Conservation (phyloP, 441 rosid genomes). For the Erodium moschatum region DNA sequence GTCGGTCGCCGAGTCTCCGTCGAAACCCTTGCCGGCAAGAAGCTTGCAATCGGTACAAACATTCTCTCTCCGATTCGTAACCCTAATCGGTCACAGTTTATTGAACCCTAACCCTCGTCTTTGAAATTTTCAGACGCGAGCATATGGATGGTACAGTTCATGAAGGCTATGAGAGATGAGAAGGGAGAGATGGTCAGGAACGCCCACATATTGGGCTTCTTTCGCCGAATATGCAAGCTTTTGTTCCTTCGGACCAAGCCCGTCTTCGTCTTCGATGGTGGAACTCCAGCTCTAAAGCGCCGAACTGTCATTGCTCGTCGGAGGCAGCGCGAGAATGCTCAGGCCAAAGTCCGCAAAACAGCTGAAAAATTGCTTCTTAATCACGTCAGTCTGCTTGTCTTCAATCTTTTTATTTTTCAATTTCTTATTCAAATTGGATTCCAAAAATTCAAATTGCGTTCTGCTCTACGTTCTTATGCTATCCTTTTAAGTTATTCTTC, state of each 20-base stretch:
- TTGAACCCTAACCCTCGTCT: background rate
- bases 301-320: slow-evolving; percentile 89
- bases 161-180: slow-evolving; percentile 97
- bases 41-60: slow-evolving; percentile 64
- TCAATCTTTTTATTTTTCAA: slow-evolving; percentile 1
- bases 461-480: background rate
- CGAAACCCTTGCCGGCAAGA: slow-evolving; percentile 78
- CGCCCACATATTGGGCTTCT: slow-evolving; percentile 87
- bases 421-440: background rate
- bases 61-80: slow-evolving; percentile 18
- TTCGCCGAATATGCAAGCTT: slow-evolving; percentile 82
- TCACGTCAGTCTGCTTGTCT: slow-evolving; percentile 38
- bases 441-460: background rate
- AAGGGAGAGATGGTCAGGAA: slow-evolving; percentile 87
- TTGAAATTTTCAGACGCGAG: slow-evolving; percentile 55
- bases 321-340: slow-evolving; percentile 86
- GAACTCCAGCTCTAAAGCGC: slow-evolving; percentile 82
- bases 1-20: slow-evolving; percentile 96
- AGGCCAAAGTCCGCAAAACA: slow-evolving; percentile 77
- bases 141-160: slow-evolving; percentile 93
- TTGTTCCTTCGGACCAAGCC: slow-evolving; percentile 74
- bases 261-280: slow-evolving; percentile 90
- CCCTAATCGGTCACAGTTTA: slow-evolving; percentile 11
- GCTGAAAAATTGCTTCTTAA: slow-evolving; percentile 91
- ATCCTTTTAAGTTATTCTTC: background rate